These are phyloP conservation scores for Dothideomycetidae sp. DNA, from an alignment of 2,329 filamentous ascomycete species.

Conservation along the genomic window DNA sequence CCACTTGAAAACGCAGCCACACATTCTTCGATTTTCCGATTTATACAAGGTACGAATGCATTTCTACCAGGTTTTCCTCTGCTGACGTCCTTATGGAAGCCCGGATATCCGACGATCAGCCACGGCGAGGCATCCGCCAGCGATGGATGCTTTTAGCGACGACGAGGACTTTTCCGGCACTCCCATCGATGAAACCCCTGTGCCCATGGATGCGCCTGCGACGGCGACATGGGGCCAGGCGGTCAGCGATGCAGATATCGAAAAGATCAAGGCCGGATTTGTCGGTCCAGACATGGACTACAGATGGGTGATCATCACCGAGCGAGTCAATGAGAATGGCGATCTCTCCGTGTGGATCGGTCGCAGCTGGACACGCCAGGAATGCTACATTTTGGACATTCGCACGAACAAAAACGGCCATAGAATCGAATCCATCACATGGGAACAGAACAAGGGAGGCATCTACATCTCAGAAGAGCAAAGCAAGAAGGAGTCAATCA, in stretches of 20 bases:
- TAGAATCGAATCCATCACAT: neutral
- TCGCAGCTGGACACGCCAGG: constrained; percentile 14
- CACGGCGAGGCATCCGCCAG: no score
- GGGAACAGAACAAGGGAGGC: neutral
- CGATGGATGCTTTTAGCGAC: no score
- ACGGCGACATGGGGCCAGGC: neutral
- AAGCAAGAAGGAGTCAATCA: neutral
- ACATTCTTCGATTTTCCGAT: no score
- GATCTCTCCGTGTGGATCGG: constrained; percentile 14
- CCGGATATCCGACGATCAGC: no score
- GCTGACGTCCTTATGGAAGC: no score
- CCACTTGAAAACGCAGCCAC: no score
- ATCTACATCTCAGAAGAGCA: neutral
- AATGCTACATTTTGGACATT: constrained; percentile 7
- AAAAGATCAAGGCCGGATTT: constrained; percentile 16
- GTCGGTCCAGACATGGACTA: constrained; percentile 15
- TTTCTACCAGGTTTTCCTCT: no score
- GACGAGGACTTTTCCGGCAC: no score
- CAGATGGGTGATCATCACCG: constrained; percentile 15
- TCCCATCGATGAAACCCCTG: no score
- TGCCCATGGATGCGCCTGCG: neutral
- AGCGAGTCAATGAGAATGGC: constrained; percentile 15
- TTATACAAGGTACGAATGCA: no score
- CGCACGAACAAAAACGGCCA: neutral
- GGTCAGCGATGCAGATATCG: constrained; percentile 13